phyloP scores from a whole-genome alignment of 2,329 filamentous ascomycete genomes.

The Claviceps purpurea region DNA sequence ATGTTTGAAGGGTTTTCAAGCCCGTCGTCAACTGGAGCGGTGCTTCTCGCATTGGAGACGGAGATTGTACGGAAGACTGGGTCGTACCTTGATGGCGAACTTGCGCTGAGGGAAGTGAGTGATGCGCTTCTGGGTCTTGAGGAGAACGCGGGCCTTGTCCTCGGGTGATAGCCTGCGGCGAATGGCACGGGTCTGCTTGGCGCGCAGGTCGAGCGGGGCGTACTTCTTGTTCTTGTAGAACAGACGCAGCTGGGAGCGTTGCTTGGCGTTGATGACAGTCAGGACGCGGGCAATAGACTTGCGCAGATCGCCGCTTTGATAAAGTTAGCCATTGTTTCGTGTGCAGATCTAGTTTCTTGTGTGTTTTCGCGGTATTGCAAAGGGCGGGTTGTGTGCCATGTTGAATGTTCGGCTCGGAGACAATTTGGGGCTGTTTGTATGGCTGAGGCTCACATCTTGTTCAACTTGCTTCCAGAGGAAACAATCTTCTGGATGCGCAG shows the following conservation, averaged over 20 bases:
- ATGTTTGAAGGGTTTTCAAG: too few relatives aligned
- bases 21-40: too few relatives aligned
- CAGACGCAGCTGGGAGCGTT: slow-evolving; percentile 90
- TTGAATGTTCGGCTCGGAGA: too few relatives aligned
- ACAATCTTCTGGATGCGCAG: slow-evolving; percentile 98
- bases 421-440: neutral
- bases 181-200: slow-evolving; percentile 97
- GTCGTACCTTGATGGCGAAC: slow-evolving; percentile 88
- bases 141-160: slow-evolving; percentile 71
- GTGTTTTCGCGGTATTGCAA: too few relatives aligned
- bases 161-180: slow-evolving; percentile 86
- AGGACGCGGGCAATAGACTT: slow-evolving; percentile 99
- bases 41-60: neutral
- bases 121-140: slow-evolving; percentile 94
- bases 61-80: neutral
- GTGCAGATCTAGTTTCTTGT: too few relatives aligned
- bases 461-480: slow-evolving; percentile 89
- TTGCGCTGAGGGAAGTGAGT: slow-evolving; percentile 97
- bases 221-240: slow-evolving; percentile 99
- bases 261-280: slow-evolving; percentile 99
- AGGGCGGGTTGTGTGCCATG: too few relatives aligned
- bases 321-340: neutral
- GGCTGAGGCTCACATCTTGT: slow-evolving; percentile 68
- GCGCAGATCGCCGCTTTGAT: slow-evolving; percentile 87
- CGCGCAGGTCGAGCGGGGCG: slow-evolving; percentile 91